These are phyloP conservation scores for Wickerhamomyces xylosicus DNA, from an alignment of 805 yeast genomes.

Conservation along the genomic window DNA sequence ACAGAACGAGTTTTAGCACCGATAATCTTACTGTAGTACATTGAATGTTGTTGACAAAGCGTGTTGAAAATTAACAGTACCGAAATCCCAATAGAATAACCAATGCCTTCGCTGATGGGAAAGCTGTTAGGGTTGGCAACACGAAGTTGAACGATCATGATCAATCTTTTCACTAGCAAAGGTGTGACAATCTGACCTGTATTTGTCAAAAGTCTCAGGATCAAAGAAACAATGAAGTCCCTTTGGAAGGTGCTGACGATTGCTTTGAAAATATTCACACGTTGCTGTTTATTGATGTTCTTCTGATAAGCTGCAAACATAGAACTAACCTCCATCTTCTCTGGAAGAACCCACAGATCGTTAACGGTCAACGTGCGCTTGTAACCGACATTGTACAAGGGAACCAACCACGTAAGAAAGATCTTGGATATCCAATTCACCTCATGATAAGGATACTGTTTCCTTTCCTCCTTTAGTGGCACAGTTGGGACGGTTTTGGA, in stretches of 20 bases:
- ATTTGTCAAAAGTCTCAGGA: background rate
- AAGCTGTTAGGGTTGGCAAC: slow-evolving; percentile 24
- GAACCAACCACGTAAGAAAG: slow-evolving; percentile 57
- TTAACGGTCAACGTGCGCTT: slow-evolving; percentile 54
- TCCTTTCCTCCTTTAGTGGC: slow-evolving; percentile 37
- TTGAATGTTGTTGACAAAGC: slow-evolving; percentile 48
- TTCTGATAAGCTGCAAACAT: slow-evolving; percentile 22
- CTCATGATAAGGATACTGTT: slow-evolving; percentile 27
- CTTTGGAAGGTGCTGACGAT: slow-evolving; percentile 11
- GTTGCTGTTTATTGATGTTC: slow-evolving; percentile 18
- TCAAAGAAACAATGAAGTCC: background rate
- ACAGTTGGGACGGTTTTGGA: slow-evolving; percentile 32
- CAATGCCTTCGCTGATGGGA: slow-evolving; percentile 48
- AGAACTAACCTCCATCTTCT: slow-evolving; percentile 11
- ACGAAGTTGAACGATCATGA: slow-evolving; percentile 36
- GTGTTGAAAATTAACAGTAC: slow-evolving; percentile 38
- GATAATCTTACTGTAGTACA: slow-evolving; percentile 41
- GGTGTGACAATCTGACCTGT: slow-evolving; percentile 27
- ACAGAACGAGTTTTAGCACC: slow-evolving; percentile 65
- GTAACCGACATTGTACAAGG: slow-evolving; percentile 54
- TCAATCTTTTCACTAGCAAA: slow-evolving; percentile 37
- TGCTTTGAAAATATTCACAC: slow-evolving; percentile 22
- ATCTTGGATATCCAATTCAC: slow-evolving; percentile 28
- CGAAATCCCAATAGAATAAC: slow-evolving; percentile 62
- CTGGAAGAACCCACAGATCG: slow-evolving; percentile 42